Conservation (phyloP, 306 rosid species). For the Prunus mume region DNA sequence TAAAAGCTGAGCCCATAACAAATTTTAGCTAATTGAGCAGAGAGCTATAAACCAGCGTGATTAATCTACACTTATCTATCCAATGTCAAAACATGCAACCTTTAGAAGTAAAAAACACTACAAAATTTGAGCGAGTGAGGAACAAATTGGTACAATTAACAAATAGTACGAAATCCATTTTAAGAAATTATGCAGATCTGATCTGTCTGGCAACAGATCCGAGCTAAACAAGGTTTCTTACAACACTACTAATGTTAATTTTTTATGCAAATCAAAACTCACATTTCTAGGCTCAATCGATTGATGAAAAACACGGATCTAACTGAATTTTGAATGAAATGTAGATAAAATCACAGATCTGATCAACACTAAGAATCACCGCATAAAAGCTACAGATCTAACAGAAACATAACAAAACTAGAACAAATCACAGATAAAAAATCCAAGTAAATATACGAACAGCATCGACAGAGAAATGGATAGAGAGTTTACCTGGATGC, state of each 20-base stretch:
- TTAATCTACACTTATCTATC: too few relatives aligned
- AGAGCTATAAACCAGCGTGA: too few relatives aligned
- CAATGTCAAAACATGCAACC: too few relatives aligned
- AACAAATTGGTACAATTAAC: not conserved
- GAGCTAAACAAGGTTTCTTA: not conserved
- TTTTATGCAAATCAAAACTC: not conserved
- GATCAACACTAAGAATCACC: not conserved
- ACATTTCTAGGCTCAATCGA: not conserved
- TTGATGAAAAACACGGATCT: not conserved
- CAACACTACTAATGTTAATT: not conserved
- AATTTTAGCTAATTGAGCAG: too few relatives aligned
- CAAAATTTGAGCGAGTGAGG: not conserved
- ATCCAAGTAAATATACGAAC: not conserved
- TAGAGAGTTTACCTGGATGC: constrained; percentile 53
- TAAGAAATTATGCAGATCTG: too few relatives aligned
- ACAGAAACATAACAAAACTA: not conserved
- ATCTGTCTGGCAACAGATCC: not conserved
- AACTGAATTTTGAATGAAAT: not conserved
- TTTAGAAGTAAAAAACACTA: too few relatives aligned
- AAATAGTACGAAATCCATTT: not conserved
- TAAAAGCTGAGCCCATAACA: too few relatives aligned
- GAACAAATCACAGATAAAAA: not conserved
- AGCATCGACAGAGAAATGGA: not conserved
- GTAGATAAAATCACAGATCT: not conserved
- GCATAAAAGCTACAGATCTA: not conserved